Conservation (phyloP, 2,329 filamentous ascomycete genomes). For the Pyricularia grisea region DNA sequence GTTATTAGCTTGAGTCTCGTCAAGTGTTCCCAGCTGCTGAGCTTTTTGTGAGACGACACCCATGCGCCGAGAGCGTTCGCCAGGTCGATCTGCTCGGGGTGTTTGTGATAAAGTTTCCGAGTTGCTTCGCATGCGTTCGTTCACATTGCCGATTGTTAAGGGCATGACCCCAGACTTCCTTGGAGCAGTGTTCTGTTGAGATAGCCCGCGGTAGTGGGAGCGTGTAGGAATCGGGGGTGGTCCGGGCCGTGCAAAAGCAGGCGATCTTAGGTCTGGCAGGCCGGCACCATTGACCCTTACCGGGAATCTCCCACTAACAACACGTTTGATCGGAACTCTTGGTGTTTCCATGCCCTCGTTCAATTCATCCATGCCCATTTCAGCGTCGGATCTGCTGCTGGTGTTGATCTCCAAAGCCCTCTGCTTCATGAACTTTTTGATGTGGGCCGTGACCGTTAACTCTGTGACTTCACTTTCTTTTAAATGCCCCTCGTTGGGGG, state of each 20-base stretch:
- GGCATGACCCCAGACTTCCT: constrained; percentile 67
- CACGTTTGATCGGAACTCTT: constrained; percentile 51
- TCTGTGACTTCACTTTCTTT: constrained; percentile 58
- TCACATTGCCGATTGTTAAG: constrained; percentile 57
- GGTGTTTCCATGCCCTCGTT: constrained; percentile 76
- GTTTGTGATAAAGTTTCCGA: constrained; percentile 50
- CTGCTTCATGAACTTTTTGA: constrained; percentile 52
- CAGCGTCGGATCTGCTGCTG: constrained; percentile 41
- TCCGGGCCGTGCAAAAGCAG: constrained; percentile 47
- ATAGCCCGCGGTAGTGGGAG: constrained; percentile 71
- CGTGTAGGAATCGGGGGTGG: constrained; percentile 66
- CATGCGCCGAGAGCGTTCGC: constrained; percentile 47
- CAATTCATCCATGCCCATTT: constrained; percentile 49
- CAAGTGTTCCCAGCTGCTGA: constrained; percentile 51
- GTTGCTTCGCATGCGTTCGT: constrained; percentile 58
- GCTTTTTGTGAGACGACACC: constrained; percentile 51
- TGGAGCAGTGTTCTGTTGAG: constrained; percentile 54
- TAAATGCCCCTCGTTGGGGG: constrained; percentile 42
- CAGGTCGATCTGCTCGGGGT: constrained; percentile 30
- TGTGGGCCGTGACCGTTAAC: constrained; percentile 47
- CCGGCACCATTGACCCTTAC: constrained; percentile 69
- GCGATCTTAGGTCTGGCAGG: constrained; percentile 57
- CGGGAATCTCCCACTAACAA: constrained; percentile 55
- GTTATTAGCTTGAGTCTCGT: constrained; percentile 53
- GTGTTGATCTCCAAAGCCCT: constrained; percentile 25